phyloP scores from a whole-genome alignment of 805 yeast species.

The Myxozyma geophila region DNA sequence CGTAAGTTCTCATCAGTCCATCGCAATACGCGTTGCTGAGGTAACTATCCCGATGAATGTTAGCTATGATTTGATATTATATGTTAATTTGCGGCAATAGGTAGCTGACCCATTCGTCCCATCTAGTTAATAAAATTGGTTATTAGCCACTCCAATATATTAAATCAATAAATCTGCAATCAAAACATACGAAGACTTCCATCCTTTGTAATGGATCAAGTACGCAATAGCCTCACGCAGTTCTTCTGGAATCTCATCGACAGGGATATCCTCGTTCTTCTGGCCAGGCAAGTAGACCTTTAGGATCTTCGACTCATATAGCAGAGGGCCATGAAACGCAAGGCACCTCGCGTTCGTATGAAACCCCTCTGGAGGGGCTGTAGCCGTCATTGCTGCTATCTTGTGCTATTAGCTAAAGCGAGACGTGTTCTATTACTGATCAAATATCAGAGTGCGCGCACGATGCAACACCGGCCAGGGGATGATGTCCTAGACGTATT shows the following conservation, averaged over 20 bases:
- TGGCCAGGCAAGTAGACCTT: slow-evolving; percentile 63
- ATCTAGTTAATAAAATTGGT: slow-evolving; percentile 41
- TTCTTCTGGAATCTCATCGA: slow-evolving; percentile 47
- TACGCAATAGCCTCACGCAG: slow-evolving; percentile 52
- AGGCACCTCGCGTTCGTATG: slow-evolving; percentile 52
- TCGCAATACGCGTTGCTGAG: slow-evolving; percentile 66
- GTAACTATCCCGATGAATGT: slow-evolving; percentile 33
- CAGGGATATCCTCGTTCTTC: slow-evolving; percentile 40
- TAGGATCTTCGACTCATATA: slow-evolving; percentile 84
- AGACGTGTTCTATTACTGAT: background rate
- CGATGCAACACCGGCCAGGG: background rate
- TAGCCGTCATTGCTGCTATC: slow-evolving; percentile 6
- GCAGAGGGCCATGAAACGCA: slow-evolving; percentile 88
- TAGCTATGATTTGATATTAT: background rate
- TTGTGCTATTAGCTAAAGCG: background rate
- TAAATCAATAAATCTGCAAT: background rate
- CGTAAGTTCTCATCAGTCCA: slow-evolving; percentile 69
- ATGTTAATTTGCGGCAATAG: background rate
- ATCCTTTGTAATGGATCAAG: slow-evolving; percentile 87
- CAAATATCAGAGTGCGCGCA: background rate
- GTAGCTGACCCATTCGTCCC: slow-evolving; percentile 91
- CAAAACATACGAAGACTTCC: slow-evolving; percentile 70
- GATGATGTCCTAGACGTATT: background rate
- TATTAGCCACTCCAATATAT: background rate
- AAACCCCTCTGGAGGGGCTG: slow-evolving; percentile 32